Evolutionary conservation across 2,329 filamentous ascomycete genomes (phyloP).

Genomic region (Zelopaecilomyces penicillatus): DNA sequence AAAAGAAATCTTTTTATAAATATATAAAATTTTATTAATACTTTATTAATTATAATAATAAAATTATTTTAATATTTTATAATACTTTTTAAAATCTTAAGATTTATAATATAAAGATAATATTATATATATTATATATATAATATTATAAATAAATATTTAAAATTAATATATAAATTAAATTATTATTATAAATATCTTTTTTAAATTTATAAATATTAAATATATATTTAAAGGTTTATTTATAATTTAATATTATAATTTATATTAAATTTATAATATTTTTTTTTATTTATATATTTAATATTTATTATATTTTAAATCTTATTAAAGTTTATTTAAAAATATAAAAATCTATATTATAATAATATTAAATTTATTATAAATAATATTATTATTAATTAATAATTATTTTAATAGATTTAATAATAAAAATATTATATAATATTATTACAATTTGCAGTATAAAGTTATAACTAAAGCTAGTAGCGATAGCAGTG

Average conservation of each 20-base stretch:
- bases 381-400: conserved; percentile 4
- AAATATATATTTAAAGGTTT: not conserved
- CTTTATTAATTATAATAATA: conserved; percentile 3
- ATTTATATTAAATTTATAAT: conserved; percentile 1
- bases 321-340: too few relatives aligned
- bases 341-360: too few relatives aligned
- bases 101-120: conserved; percentile 1
- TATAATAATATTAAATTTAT: conserved; percentile 2
- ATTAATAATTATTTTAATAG: too few relatives aligned
- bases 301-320: too few relatives aligned
- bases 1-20: conserved; percentile 1
- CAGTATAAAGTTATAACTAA: too few relatives aligned
- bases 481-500: too few relatives aligned
- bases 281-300: too few relatives aligned
- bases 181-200: conserved; percentile 1
- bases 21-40: not conserved
- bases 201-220: not conserved
- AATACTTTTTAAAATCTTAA: conserved; percentile 4
- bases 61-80: not conserved
- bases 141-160: conserved; percentile 1
- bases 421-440: too few relatives aligned
- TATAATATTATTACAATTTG: too few relatives aligned
- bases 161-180: not conserved
- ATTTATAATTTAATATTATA: conserved; percentile 1
- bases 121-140: not conserved